Evolutionary conservation across 2,329 filamentous ascomycete species (phyloP).

Genomic region (Daldinia eschscholtzii): DNA sequence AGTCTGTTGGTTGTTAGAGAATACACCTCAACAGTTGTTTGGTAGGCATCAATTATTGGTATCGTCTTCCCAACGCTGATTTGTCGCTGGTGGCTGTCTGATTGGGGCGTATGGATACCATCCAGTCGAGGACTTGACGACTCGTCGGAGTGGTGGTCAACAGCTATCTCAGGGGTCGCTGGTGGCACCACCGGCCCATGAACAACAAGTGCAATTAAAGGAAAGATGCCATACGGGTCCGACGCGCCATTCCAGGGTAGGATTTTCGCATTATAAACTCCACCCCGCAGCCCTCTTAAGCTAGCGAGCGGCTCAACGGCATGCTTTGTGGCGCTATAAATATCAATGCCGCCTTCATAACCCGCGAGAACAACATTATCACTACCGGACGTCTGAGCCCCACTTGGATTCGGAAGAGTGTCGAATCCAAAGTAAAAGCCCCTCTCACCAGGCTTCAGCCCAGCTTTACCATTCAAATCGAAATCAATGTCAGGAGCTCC

Average conservation of each 20-base stretch:
- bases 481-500: slow-evolving; percentile 79
- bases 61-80: slow-evolving; percentile 53
- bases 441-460: slow-evolving; percentile 72
- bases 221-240: slow-evolving; percentile 70
- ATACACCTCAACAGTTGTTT: slow-evolving; percentile 90
- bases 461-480: slow-evolving; percentile 62
- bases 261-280: slow-evolving; percentile 85
- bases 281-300: slow-evolving; percentile 82
- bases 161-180: slow-evolving; percentile 52
- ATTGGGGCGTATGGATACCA: slow-evolving; percentile 58
- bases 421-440: slow-evolving; percentile 89
- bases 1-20: slow-evolving; percentile 81
- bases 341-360: slow-evolving; percentile 82
- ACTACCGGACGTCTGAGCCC: slow-evolving; percentile 55
- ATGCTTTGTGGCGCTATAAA: slow-evolving; percentile 79
- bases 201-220: slow-evolving; percentile 82
- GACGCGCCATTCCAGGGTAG: slow-evolving; percentile 74
- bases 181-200: slow-evolving; percentile 78
- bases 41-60: slow-evolving; percentile 72
- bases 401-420: slow-evolving; percentile 65
- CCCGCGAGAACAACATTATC: slow-evolving; percentile 81
- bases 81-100: slow-evolving; percentile 56
- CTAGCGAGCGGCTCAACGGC: slow-evolving; percentile 77
- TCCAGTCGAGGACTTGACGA: slow-evolving; percentile 58
- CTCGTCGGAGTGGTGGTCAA: slow-evolving; percentile 56